Evolutionary conservation across 176 grass and related monocot species (phyloP).

Genomic region (Oryza rufipogon): DNA sequence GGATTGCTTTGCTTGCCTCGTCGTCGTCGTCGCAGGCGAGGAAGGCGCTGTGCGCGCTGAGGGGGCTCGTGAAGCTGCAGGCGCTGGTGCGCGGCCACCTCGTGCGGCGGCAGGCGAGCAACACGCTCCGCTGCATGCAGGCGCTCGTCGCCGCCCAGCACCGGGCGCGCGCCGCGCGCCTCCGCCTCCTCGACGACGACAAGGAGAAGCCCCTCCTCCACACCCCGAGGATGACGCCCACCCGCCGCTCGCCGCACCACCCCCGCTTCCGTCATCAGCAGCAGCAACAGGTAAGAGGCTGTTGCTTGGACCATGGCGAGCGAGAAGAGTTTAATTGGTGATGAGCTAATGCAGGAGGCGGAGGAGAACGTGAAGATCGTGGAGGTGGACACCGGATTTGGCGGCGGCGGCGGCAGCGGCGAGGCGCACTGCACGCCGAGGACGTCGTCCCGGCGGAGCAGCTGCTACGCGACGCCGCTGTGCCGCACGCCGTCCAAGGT

Average conservation of each 20-base stretch:
- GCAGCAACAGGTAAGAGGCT: constrained; percentile 29
- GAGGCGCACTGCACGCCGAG: constrained; percentile 36
- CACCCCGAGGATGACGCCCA: constrained; percentile 49
- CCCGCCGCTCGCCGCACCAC: constrained; percentile 57
- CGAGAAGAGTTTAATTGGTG: too few relatives aligned
- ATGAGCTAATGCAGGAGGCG: constrained; percentile 11
- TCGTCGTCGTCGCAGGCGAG: constrained; percentile 65
- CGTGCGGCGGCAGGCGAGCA: constrained; percentile 69
- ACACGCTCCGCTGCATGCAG: constrained; percentile 84
- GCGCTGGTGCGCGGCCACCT: constrained; percentile 79
- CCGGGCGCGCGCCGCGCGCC: constrained; percentile 48
- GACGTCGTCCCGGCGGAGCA: constrained; percentile 42
- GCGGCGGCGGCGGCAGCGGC: constrained; percentile 30
- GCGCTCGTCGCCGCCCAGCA: constrained; percentile 76
- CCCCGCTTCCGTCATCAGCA: constrained; percentile 45
- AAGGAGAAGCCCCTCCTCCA: constrained; percentile 17
- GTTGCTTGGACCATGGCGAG: too few relatives aligned
- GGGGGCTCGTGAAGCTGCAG: constrained; percentile 85
- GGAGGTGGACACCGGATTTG: constrained; percentile 62
- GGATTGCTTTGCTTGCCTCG: not conserved
- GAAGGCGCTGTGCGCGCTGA: constrained; percentile 80
- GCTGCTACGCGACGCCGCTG: constrained; percentile 57
- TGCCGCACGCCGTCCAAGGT: constrained; percentile 60
- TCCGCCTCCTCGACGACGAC: constrained; percentile 51
- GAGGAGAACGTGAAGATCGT: constrained; percentile 82